These are phyloP conservation scores for Entophlyctis luteolus DNA, from an alignment of 192 early-diverging fungal species.

Conservation along the genomic window DNA sequence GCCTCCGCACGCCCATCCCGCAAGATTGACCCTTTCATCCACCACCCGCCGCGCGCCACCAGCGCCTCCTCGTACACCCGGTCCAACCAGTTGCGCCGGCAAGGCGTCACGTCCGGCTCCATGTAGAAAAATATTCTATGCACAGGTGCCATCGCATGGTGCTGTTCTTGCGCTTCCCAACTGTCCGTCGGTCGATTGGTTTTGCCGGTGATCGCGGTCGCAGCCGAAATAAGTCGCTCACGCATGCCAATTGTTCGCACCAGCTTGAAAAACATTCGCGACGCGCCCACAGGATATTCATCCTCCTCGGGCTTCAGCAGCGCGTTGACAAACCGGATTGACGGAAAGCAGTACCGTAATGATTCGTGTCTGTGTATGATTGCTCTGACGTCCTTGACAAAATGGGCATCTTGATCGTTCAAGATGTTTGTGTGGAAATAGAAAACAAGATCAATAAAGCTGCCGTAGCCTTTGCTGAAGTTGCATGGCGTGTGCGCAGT, in stretches of 20 bases:
- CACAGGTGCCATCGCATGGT: constrained; percentile 14
- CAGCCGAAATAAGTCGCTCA: background rate
- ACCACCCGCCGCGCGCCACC: constrained; percentile 31
- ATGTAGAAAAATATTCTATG: constrained; percentile 43
- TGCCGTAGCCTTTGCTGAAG: background rate
- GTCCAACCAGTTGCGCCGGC: constrained; percentile 31
- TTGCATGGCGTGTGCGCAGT: constrained; percentile 19
- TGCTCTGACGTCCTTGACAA: background rate
- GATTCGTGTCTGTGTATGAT: background rate
- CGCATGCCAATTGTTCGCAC: background rate
- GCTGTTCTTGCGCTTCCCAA: background rate
- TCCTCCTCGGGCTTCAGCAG: constrained; percentile 23
- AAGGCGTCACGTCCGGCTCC: constrained; percentile 36
- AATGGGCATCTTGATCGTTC: background rate
- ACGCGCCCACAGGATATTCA: constrained; percentile 25
- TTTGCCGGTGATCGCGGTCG: background rate
- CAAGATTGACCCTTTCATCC: constrained; percentile 36
- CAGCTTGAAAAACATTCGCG: constrained; percentile 36
- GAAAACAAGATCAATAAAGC: constrained; percentile 31
- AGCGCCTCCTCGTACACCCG: constrained; percentile 28
- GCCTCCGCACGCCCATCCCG: constrained; percentile 14
- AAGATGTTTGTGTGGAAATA: constrained; percentile 30
- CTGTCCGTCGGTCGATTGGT: background rate
- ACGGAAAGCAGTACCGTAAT: constrained; percentile 16
- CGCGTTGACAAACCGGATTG: constrained; percentile 31